These are phyloP conservation scores for Nasturtium officinale DNA, from an alignment of 345 rosid species.

Conservation along the genomic window DNA sequence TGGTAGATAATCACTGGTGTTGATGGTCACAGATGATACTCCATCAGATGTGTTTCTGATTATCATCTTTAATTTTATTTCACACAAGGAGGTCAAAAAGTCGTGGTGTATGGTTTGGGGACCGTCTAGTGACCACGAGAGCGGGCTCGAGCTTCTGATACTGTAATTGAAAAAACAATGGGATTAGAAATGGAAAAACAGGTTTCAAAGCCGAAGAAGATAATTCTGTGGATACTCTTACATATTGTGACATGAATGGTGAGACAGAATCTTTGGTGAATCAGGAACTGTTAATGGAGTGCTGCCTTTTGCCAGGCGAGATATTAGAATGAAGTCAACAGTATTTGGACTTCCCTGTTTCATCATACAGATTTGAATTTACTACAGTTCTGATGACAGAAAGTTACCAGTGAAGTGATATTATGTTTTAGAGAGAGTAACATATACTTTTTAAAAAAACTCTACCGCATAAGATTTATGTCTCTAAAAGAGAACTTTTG, in stretches of 20 bases:
- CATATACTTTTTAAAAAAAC: not conserved
- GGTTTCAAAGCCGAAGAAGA: slow-evolving; percentile 11
- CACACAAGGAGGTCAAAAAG: slow-evolving; percentile 64
- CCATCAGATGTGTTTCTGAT: slow-evolving; percentile 69
- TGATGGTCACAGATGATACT: slow-evolving; percentile 51
- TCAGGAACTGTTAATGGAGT: slow-evolving; percentile 46
- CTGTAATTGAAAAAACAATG: slow-evolving; percentile 44
- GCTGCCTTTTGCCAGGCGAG: slow-evolving; percentile 48
- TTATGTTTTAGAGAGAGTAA: not conserved
- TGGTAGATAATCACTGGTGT: slow-evolving; percentile 49
- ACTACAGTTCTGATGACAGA: slow-evolving; percentile 20
- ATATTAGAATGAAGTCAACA: slow-evolving; percentile 78
- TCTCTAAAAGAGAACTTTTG: not conserved
- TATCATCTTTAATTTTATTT: slow-evolving; percentile 59
- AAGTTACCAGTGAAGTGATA: slow-evolving; percentile 13
- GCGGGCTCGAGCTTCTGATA: slow-evolving; percentile 59
- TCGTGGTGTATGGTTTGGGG: slow-evolving; percentile 63
- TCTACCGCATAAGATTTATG: slow-evolving; percentile 8
- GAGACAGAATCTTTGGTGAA: slow-evolving; percentile 57
- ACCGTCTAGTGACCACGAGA: slow-evolving; percentile 77
- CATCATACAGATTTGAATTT: slow-evolving; percentile 14
- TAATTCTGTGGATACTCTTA: slow-evolving; percentile 28
- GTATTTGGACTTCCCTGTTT: slow-evolving; percentile 57
- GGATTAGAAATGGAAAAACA: not conserved
- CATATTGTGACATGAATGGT: slow-evolving; percentile 89